Base-by-base conservation (phyloP, 352 stramenopile species). In the Globisporangium canariense region DNA sequence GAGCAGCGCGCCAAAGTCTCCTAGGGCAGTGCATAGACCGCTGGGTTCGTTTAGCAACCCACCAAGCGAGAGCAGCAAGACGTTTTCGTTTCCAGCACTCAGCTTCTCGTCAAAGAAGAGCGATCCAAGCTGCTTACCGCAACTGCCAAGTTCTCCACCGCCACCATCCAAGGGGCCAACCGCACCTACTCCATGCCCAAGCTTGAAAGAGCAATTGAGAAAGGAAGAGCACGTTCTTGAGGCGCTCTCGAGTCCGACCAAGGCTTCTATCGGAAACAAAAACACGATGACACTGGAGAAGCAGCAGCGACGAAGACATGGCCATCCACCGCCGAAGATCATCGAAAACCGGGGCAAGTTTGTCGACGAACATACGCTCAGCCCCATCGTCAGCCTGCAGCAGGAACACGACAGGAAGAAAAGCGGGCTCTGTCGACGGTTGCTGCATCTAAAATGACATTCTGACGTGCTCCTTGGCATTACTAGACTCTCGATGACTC, bases 331-430 rank as follows among this genome's bases (percentile, higher is more conserved):
- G 20, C 65, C 69, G 9, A 78, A 74, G 41, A 54, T 67, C 45
- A 40, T 81, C 1, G 65, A 79, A 36, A 81, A 79, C 52, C 69
- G 59, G 41, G 62, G 32, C 11, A 64, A 71, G 9, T 77, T 82
- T 36, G 18, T 78, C 9, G 66, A 81, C n/a, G 70, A 81, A 43
- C 70, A 73, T 30, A 61, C 67, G 16, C 64, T 85, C 16, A 57
- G 56, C 6, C 50, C 74, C 5, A 40, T 73, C 0, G 28, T 41
- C 16, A 58, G n/a, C 1, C 58, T 82, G 6, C 28, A 66, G 8
- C 60, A 71, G 14, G 72, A 85, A 46, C 76, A 80, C 36, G 64
- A 78, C 6, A 59, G 65, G 9, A 88, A 74, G 59, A 83, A 77
- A 56, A 67, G 58, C 14, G 56, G 67, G 14, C 55, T 85, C 20